Evolutionary conservation across 2,329 filamentous ascomycete genomes (phyloP).

Genomic region (Trichoderma sp.): DNA sequence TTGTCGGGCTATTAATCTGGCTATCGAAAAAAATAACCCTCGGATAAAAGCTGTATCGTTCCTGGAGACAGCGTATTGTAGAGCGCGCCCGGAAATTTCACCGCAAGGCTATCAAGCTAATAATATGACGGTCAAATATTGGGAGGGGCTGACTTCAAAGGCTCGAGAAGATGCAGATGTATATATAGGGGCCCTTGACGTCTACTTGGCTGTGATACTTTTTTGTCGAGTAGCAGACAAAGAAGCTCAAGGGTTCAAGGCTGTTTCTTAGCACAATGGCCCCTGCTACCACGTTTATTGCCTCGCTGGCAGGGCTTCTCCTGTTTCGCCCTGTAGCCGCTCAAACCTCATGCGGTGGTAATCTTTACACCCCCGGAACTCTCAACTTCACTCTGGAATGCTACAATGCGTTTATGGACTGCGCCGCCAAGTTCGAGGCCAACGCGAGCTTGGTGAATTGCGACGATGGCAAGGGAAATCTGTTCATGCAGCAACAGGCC

Average conservation of each 20-base stretch:
- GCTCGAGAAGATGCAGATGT: not conserved
- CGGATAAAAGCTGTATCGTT: not conserved
- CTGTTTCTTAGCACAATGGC: conserved; percentile 8
- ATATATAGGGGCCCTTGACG: not conserved
- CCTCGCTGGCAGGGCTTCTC: conserved; percentile 7
- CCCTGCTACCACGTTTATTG: not conserved
- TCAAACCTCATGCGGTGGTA: conserved; percentile 26
- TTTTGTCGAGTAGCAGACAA: not conserved
- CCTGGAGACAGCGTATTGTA: not conserved
- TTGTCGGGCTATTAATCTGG: not conserved
- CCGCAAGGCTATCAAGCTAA: conserved; percentile 1
- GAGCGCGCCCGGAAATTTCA: conserved; percentile 6
- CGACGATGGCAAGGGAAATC: conserved; percentile 24
- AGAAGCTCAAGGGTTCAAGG: not conserved
- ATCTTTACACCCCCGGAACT: conserved; percentile 25
- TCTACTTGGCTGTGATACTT: not conserved
- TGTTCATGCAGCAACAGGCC: conserved; percentile 28
- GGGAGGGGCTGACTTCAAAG: too few species aligned
- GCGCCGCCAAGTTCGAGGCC: not conserved
- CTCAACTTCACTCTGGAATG: conserved; percentile 23
- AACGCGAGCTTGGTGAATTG: conserved; percentile 13
- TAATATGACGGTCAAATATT: not conserved
- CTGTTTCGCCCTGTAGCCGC: conserved; percentile 20
- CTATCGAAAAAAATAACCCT: conserved; percentile 9
- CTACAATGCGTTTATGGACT: not conserved